Evolutionary conservation across 1,284 basidiomycete genomes (phyloP).

Genomic region (Coriolopsis trogii): DNA sequence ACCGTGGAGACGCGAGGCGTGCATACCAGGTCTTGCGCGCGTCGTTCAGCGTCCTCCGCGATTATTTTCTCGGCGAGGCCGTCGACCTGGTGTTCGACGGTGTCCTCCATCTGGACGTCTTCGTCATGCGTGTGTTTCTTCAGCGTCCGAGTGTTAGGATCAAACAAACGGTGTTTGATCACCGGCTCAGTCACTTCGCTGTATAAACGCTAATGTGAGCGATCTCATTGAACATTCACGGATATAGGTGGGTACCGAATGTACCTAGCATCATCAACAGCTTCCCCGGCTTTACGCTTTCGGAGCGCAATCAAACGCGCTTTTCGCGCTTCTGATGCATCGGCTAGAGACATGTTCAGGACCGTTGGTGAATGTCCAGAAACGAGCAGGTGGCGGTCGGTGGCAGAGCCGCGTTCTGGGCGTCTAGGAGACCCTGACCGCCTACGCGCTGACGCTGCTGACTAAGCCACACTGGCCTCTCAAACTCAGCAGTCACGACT

Average conservation of each 20-base stretch:
- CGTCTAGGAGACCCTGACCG: background rate
- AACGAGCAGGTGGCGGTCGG: background rate
- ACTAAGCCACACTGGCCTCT: constrained; percentile 20
- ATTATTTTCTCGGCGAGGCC: constrained; percentile 87
- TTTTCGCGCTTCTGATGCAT: constrained; percentile 85
- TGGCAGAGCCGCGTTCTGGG: constrained; percentile 7
- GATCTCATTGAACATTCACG: no score
- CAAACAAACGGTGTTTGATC: constrained; percentile 83
- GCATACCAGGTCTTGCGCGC: constrained; percentile 86
- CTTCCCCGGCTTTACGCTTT: constrained; percentile 73
- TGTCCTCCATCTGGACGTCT: constrained; percentile 72
- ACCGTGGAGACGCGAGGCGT: no score
- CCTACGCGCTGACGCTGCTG: constrained; percentile 14
- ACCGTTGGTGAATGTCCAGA: background rate
- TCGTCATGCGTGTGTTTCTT: constrained; percentile 61
- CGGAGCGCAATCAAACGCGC: constrained; percentile 82
- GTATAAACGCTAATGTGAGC: background rate
- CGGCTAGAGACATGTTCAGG: constrained; percentile 74
- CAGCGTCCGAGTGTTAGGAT: constrained; percentile 79
- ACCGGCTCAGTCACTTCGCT: constrained; percentile 48
- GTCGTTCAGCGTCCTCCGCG: constrained; percentile 80
- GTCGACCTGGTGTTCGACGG: constrained; percentile 85
- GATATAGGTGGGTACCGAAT: constrained; percentile 17
- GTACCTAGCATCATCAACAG: constrained; percentile 41
- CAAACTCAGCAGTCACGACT: no score